phyloP scores from a whole-genome alignment of 495 filamentous ascomycete genomes.

The Xylaria sp. region DNA sequence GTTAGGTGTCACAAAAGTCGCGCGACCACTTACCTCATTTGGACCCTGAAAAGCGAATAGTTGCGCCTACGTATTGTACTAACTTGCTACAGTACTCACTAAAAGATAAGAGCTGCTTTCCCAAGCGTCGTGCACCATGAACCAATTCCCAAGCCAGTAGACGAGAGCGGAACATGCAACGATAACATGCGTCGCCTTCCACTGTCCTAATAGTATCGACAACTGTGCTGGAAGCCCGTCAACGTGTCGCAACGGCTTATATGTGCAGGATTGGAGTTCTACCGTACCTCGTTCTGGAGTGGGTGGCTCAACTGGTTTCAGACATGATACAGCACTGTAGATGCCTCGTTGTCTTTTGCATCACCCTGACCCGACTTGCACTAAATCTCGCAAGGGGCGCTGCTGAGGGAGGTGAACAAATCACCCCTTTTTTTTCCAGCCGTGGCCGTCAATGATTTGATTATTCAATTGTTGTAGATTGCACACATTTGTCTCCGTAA shows the following conservation, averaged over 20 bases:
- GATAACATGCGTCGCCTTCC: neutral
- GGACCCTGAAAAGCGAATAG: neutral
- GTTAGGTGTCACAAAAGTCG: constrained; percentile 19
- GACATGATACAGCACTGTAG: neutral
- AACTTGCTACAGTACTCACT: no score
- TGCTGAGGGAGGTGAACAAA: neutral
- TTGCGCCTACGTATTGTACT: neutral
- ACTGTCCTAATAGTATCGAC: no score
- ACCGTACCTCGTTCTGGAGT: no score
- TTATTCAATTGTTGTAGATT: neutral
- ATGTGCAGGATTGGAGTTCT: neutral
- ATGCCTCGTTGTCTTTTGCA: neutral
- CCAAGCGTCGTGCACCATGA: neutral
- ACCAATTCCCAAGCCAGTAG: neutral
- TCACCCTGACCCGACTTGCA: neutral
- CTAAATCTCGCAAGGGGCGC: neutral
- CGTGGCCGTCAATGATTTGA: neutral
- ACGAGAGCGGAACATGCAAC: neutral
- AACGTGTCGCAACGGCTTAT: neutral
- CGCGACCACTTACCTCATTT: constrained; percentile 27
- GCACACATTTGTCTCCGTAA: constrained; percentile 4
- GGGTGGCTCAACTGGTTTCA: no score
- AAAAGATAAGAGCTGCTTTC: no score
- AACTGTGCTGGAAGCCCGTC: neutral
- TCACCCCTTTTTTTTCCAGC: neutral